Conservation (phyloP, 768 basidiomycete species). For the Kwoniella dejecticola region DNA sequence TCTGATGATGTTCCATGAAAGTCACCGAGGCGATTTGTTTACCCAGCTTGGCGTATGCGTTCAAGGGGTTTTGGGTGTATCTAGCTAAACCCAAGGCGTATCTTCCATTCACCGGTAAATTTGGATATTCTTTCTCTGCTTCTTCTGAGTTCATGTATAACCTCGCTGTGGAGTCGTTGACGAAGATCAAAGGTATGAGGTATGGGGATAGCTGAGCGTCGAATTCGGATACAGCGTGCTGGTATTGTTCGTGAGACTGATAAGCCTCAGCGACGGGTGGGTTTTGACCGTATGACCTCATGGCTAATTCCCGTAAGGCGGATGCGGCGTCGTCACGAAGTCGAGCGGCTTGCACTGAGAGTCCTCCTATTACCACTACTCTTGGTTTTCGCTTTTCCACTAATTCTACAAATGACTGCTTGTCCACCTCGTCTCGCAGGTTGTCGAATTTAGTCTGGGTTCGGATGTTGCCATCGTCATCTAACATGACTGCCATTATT, state of each 20-base stretch:
- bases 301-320: slow-evolving; percentile 45
- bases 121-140: slow-evolving; percentile 77
- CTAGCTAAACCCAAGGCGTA: slow-evolving; percentile 94
- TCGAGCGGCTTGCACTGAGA: slow-evolving; percentile 70
- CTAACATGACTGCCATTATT: slow-evolving; percentile 79
- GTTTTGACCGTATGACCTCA: slow-evolving; percentile 27
- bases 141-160: slow-evolving; percentile 90
- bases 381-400: slow-evolving; percentile 79
- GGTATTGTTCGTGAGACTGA: slow-evolving; percentile 39
- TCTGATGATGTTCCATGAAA: slow-evolving; percentile 82
- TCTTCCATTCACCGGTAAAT: slow-evolving; percentile 73
- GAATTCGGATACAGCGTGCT: slow-evolving; percentile 27
- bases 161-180: slow-evolving; percentile 86
- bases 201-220: slow-evolving; percentile 30
- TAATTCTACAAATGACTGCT: slow-evolving; percentile 78
- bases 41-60: slow-evolving; percentile 89
- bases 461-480: slow-evolving; percentile 85
- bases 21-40: slow-evolving; percentile 77
- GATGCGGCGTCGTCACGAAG: slow-evolving; percentile 44
- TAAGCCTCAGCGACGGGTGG: slow-evolving; percentile 38
- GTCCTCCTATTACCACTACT: slow-evolving; percentile 85
- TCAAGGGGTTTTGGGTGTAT: slow-evolving; percentile 88
- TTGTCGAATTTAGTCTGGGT: slow-evolving; percentile 88
- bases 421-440: slow-evolving; percentile 68
- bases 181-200: slow-evolving; percentile 64